These are phyloP conservation scores for Phlebopus sp. DNA, from an alignment of 1,284 basidiomycete species.

Conservation along the genomic window DNA sequence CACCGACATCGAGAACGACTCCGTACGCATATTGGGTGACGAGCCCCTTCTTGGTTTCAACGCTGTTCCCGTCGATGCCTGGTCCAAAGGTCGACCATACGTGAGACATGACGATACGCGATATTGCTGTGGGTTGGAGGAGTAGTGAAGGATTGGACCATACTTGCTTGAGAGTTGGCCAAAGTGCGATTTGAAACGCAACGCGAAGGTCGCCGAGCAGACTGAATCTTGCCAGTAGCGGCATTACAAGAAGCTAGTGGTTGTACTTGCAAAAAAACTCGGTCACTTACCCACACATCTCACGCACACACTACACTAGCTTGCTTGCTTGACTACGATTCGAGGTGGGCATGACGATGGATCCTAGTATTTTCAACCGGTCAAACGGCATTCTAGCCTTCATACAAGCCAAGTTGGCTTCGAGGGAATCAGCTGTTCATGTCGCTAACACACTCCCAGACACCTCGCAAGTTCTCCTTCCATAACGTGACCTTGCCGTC, in stretches of 20 bases:
- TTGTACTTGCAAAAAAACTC: neutral
- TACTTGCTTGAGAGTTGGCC: constrained; percentile 48
- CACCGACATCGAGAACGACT: constrained; percentile 66
- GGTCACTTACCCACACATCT: too few species aligned
- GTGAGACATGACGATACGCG: constrained; percentile 55
- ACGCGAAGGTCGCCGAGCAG: constrained; percentile 36
- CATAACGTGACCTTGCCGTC: constrained; percentile 98
- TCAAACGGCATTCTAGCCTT: too few species aligned
- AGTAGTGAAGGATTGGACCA: constrained; percentile 43
- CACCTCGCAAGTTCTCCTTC: constrained; percentile 95
- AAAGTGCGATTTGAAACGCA: constrained; percentile 40
- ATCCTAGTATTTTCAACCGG: too few species aligned
- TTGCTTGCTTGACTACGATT: too few species aligned
- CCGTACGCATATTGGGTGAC: constrained; percentile 56
- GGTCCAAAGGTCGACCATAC: constrained; percentile 55
- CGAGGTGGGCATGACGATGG: too few species aligned
- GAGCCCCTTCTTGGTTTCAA: constrained; percentile 44
- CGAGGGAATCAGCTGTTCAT: constrained; percentile 64
- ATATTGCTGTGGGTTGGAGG: constrained; percentile 44
- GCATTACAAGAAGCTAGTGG: constrained; percentile 11
- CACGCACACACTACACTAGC: too few species aligned
- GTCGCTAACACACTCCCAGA: constrained; percentile 96
- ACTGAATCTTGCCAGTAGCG: constrained; percentile 12
- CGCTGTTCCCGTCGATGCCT: constrained; percentile 45
- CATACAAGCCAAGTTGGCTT: too few species aligned